These are phyloP conservation scores for Neckera pumila DNA, from an alignment of 225 moss, liverwort and hornwort species.

Conservation along the genomic window DNA sequence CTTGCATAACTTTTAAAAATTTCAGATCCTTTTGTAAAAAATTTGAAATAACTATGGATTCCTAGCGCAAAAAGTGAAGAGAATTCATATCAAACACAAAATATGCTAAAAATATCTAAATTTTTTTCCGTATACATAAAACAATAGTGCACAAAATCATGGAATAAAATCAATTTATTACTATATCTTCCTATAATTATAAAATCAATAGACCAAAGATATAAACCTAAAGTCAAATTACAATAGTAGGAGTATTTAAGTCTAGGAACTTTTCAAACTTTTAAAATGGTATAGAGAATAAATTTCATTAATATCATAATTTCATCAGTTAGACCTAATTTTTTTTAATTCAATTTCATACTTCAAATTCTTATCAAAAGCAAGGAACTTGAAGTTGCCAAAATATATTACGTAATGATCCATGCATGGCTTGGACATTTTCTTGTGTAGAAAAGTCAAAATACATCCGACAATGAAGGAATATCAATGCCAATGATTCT, in stretches of 20 bases:
- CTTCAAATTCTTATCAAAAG: neutral
- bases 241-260: neutral
- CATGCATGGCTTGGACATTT: neutral
- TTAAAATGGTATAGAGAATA: too few species aligned
- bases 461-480: neutral
- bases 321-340: neutral
- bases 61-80: neutral
- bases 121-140: neutral
- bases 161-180: neutral
- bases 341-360: too few species aligned
- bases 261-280: neutral
- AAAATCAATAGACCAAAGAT: neutral
- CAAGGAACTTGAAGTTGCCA: neutral
- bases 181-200: too few species aligned
- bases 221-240: neutral
- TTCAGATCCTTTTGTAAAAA: neutral
- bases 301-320: neutral
- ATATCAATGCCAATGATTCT: neutral
- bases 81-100: neutral
- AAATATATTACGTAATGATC: neutral
- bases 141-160: neutral
- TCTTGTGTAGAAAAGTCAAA: neutral
- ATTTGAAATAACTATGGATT: neutral
- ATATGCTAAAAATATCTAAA: rapidly evolving
- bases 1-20: neutral